phyloP scores from a whole-genome alignment of 2,329 filamentous ascomycete species.

The Fusarium incarnatum region DNA sequence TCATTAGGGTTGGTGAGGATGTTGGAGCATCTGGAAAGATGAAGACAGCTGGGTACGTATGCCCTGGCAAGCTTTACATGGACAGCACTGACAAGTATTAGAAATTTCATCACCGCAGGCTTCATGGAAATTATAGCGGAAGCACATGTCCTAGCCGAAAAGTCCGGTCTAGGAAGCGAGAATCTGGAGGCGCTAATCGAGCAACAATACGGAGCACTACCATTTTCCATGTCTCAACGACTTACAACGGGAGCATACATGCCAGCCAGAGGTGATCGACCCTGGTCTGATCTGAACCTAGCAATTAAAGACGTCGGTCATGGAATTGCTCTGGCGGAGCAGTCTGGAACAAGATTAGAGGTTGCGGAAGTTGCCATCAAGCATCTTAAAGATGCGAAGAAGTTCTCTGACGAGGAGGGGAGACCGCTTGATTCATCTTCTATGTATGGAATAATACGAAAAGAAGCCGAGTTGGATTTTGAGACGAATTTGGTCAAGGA shows the following conservation, averaged over 20 bases:
- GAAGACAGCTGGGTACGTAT: slow-evolving; percentile 59
- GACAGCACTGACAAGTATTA: slow-evolving; percentile 38
- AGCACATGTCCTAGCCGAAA: slow-evolving; percentile 62
- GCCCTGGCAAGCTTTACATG: no score
- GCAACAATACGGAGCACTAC: slow-evolving; percentile 54
- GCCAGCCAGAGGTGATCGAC: slow-evolving; percentile 50
- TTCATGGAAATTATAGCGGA: slow-evolving; percentile 63
- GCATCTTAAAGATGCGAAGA: slow-evolving; percentile 57
- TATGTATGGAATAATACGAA: slow-evolving; percentile 62
- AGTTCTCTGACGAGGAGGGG: slow-evolving; percentile 50
- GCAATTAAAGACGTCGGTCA: slow-evolving; percentile 65
- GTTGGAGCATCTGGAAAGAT: slow-evolving; percentile 58
- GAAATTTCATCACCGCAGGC: slow-evolving; percentile 62
- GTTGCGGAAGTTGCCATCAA: slow-evolving; percentile 58
- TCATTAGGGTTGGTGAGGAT: slow-evolving; percentile 58
- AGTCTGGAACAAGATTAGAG: slow-evolving; percentile 53
- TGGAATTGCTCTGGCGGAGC: slow-evolving; percentile 57
- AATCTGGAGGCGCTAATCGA: slow-evolving; percentile 58
- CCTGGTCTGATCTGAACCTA: slow-evolving; percentile 61
- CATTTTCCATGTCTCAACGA: slow-evolving; percentile 53
- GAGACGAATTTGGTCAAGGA: slow-evolving; percentile 53
- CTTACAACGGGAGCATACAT: slow-evolving; percentile 55
- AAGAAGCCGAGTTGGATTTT: slow-evolving; percentile 58
- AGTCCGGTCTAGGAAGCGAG: slow-evolving; percentile 54
- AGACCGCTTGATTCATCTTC: slow-evolving; percentile 61